phyloP scores from a whole-genome alignment of 2,329 filamentous ascomycete species.

The Cladosporium cucumerinum region DNA sequence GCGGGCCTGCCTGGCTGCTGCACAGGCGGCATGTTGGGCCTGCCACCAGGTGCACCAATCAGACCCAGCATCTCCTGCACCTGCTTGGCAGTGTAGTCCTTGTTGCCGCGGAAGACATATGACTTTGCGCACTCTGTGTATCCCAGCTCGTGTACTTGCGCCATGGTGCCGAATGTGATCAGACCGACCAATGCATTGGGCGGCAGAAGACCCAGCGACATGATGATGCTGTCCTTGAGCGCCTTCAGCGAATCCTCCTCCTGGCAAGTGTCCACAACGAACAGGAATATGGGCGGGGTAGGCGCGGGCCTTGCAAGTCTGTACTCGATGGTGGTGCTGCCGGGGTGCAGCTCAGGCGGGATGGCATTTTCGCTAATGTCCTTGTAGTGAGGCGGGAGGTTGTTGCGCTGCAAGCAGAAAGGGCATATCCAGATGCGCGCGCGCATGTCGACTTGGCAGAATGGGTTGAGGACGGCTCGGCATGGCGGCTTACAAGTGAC shows the following conservation, averaged over 20 bases:
- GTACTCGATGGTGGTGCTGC: slow-evolving; percentile 88
- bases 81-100: slow-evolving; percentile 96
- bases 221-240: slow-evolving; percentile 80
- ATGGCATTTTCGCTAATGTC: slow-evolving; percentile 82
- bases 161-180: slow-evolving; percentile 90
- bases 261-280: slow-evolving; percentile 84
- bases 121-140: slow-evolving; percentile 98
- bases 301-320: slow-evolving; percentile 75
- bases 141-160: slow-evolving; percentile 95
- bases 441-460: slow-evolving; percentile 84
- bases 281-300: slow-evolving; percentile 81
- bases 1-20: slow-evolving; percentile 65
- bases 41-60: slow-evolving; percentile 61
- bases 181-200: slow-evolving; percentile 78
- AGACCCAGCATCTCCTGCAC: slow-evolving; percentile 99
- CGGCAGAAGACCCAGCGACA: slow-evolving; percentile 78
- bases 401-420: slow-evolving; percentile 80
- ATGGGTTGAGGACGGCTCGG: slow-evolving; percentile 92
- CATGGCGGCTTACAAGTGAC: slow-evolving; percentile 96
- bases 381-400: slow-evolving; percentile 81
- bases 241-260: slow-evolving; percentile 81
- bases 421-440: slow-evolving; percentile 85
- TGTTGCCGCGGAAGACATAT: slow-evolving; percentile 95
- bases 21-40: slow-evolving; percentile 65
- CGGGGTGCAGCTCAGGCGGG: slow-evolving; percentile 75